phyloP scores from a whole-genome alignment of 768 basidiomycete species.

The Calocybe cyanea region DNA sequence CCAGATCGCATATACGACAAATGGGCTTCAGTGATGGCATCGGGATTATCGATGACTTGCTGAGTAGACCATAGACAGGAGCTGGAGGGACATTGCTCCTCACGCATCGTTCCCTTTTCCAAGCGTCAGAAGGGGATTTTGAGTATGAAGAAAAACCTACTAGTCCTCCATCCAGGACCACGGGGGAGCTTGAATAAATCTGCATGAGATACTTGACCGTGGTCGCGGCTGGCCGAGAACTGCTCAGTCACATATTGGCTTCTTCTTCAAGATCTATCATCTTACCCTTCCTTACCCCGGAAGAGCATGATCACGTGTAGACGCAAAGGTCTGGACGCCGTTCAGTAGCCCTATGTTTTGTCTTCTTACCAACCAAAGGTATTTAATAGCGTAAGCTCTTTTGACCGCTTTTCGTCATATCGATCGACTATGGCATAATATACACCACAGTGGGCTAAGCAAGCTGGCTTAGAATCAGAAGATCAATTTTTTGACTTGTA shows the following conservation, averaged over 20 bases:
- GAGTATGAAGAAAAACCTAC: conserved; percentile 27
- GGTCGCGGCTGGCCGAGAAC: not conserved
- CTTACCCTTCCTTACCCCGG: not conserved
- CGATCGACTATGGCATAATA: not conserved
- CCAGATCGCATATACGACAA: conserved; percentile 62
- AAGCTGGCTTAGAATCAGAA: not conserved
- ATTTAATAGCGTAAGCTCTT: conserved; percentile 5
- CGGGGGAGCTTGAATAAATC: conserved; percentile 12
- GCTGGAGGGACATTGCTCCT: conserved; percentile 44
- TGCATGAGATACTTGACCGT: not conserved
- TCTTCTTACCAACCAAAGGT: not conserved
- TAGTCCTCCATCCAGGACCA: conserved; percentile 45
- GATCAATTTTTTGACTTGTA: conserved; percentile 6
- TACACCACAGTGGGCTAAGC: not conserved
- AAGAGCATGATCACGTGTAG: too few relatives aligned
- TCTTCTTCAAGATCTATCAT: not conserved
- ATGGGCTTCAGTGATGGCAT: conserved; percentile 56
- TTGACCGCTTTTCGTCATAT: not conserved
- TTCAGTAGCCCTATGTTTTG: not conserved
- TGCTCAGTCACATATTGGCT: not conserved
- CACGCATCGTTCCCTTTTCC: conserved; percentile 58
- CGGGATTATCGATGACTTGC: conserved; percentile 49
- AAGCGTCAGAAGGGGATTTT: not conserved
- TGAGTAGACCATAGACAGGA: conserved; percentile 72
- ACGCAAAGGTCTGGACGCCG: conserved; percentile 1